Base-by-base conservation (phyloP, 192 early-diverging fungal species). In the Dispira parvispora region DNA sequence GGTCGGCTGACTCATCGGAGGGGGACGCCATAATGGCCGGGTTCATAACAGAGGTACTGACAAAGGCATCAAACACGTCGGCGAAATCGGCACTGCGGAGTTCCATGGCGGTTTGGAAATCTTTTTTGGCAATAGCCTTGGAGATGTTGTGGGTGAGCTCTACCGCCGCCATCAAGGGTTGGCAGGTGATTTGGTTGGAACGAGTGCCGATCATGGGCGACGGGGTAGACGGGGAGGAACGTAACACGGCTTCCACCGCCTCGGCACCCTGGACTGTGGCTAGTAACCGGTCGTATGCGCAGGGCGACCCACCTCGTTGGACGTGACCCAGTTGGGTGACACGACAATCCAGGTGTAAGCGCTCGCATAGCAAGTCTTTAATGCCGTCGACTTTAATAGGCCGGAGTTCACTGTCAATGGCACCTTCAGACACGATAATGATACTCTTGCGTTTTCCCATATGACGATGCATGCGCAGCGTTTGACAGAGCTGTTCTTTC, bases 261-360 rank as follows among this genome's bases (percentile, higher is more conserved):
- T 89, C 89, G 16, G 88, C 88, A 56, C 90, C 91, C 73, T 98
- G 95, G 62, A 92, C 82, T 3, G 93, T 98, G 26, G 87, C 92
- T 72, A 96, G 69, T 68, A 88, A 92, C 42, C 95, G 82, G 73
- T 98, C 95, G 72, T 82, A 95, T 43, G 86, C 85, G 65, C 84
- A 83, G 11, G 95, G 91, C 9, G 82, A 78, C 12, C 95, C 95
- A 67, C 95, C 95, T 52, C 95, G 80, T 75, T 98, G 95, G 28
- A 93, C 88, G 65, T 98, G 95, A 13, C 95, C 95, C 44, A 98
- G 73, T 21, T 80, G 88, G 6, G 95, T 98, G 62, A 96, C 91
- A 11, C 95, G 84, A 9, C 92, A 95, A 71, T 98, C 95, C 46
- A 94, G 76, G 45, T 83, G 82, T 42, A 95, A 69, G 11, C 85